Conservation (phyloP, 2,329 filamentous ascomycete genomes). For the Moelleriella libera region DNA sequence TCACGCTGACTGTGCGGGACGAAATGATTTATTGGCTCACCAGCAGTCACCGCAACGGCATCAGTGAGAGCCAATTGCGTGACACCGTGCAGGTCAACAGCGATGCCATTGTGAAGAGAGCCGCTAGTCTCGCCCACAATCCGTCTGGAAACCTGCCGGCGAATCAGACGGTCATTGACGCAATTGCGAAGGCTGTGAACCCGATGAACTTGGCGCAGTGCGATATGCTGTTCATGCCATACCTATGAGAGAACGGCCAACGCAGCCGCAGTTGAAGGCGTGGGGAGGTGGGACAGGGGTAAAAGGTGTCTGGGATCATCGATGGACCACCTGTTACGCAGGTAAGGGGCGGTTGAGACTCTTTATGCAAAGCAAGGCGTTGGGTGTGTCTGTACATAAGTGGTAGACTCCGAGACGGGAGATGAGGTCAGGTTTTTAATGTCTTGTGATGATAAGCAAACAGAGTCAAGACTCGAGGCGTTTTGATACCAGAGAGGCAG, state of each 20-base stretch:
- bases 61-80: constrained; percentile 51
- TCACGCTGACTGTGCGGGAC: constrained; percentile 89
- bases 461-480: neutral
- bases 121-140: constrained; percentile 66
- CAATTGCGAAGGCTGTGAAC: constrained; percentile 85
- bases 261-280: neutral
- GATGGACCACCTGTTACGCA: neutral
- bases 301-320: neutral
- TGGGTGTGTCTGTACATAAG: neutral
- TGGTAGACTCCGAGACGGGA: neutral
- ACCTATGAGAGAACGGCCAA: constrained; percentile 42
- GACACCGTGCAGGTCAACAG: constrained; percentile 77
- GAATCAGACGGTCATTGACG: constrained; percentile 92
- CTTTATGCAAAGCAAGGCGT: neutral
- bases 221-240: constrained; percentile 96
- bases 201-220: constrained; percentile 77
- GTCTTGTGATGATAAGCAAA: neutral
- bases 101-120: constrained; percentile 83
- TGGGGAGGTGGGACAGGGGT: neutral
- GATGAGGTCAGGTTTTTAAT: neutral
- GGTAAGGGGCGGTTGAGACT: neutral
- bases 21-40: constrained; percentile 98
- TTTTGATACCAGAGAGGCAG: too few relatives aligned
- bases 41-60: constrained; percentile 48
- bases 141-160: constrained; percentile 75